phyloP scores from a whole-genome alignment of 371 early-diverging fungal genomes.

The Mortierella sp. region DNA sequence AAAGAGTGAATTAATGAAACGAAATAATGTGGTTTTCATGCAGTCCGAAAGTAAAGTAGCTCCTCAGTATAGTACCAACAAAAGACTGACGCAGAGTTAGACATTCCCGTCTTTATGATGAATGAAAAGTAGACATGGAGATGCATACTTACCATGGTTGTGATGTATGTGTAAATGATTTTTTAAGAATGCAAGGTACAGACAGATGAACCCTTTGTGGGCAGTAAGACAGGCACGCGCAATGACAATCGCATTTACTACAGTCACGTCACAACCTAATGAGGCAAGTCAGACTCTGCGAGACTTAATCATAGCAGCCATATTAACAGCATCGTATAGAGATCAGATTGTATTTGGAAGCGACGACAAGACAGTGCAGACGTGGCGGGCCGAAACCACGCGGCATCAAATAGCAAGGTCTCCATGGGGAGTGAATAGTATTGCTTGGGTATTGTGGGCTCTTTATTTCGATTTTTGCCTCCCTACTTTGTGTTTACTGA shows the following conservation, averaged over 20 bases:
- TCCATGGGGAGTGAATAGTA: background rate
- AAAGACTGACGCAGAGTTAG: too few relatives aligned
- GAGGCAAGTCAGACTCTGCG: too few relatives aligned
- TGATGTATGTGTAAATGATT: background rate
- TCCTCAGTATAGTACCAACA: too few relatives aligned
- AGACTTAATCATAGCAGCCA: too few relatives aligned
- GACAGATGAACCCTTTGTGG: background rate
- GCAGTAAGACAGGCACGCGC: background rate
- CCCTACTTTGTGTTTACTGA: background rate
- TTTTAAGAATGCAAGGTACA: background rate
- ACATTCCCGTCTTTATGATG: too few relatives aligned
- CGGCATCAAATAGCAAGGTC: too few relatives aligned
- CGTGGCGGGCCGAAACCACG: too few relatives aligned
- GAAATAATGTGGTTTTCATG: too few relatives aligned
- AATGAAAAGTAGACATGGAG: background rate
- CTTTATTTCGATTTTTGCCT: background rate
- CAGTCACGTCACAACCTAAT: background rate
- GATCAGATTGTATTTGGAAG: too few relatives aligned
- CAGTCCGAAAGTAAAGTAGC: too few relatives aligned
- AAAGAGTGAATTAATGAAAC: background rate
- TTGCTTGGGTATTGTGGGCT: background rate
- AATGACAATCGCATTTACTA: slow-evolving; percentile 4
- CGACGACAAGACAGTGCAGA: too few relatives aligned
- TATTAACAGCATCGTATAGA: too few relatives aligned
- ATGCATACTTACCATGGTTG: slow-evolving; percentile 1